These are phyloP conservation scores for Dictyostelium firmibasis DNA, from an alignment of 78 protist species.

Conservation along the genomic window DNA sequence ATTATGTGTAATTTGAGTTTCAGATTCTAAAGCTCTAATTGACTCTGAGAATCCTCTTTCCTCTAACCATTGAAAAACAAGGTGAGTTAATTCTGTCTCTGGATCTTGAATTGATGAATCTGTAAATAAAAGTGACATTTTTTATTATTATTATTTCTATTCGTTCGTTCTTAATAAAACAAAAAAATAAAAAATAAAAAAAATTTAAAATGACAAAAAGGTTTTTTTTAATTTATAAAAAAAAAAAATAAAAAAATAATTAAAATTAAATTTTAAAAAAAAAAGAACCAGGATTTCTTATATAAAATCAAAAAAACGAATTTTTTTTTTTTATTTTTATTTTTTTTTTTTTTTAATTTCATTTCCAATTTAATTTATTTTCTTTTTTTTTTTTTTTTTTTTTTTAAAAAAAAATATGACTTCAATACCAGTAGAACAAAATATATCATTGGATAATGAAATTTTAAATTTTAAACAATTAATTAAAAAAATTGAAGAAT, in stretches of 20 bases:
- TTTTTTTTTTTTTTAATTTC: background rate
- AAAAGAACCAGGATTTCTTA: background rate
- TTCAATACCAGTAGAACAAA: background rate
- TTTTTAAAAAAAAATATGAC: background rate
- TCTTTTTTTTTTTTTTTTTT: background rate
- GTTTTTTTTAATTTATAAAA: background rate
- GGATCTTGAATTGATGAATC: background rate
- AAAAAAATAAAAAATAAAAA: background rate
- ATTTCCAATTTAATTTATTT: background rate
- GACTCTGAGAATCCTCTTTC: constrained; percentile 51
- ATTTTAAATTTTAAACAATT: background rate
- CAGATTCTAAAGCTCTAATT: background rate
- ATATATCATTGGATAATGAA: background rate
- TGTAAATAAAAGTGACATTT: constrained; percentile 6
- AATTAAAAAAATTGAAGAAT: background rate
- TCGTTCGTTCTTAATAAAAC: background rate
- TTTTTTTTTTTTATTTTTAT: no score
- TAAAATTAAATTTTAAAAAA: background rate
- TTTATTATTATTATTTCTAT: background rate
- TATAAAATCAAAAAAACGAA: background rate
- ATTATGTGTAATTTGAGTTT: constrained; percentile 3
- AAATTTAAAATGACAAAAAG: background rate
- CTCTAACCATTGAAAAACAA: constrained; percentile 57
- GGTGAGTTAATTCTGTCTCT: constrained; percentile 10
- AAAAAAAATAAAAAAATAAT: background rate